Conservation (phyloP, 2,329 filamentous ascomycete genomes). For the Biscogniauxia marginata region DNA sequence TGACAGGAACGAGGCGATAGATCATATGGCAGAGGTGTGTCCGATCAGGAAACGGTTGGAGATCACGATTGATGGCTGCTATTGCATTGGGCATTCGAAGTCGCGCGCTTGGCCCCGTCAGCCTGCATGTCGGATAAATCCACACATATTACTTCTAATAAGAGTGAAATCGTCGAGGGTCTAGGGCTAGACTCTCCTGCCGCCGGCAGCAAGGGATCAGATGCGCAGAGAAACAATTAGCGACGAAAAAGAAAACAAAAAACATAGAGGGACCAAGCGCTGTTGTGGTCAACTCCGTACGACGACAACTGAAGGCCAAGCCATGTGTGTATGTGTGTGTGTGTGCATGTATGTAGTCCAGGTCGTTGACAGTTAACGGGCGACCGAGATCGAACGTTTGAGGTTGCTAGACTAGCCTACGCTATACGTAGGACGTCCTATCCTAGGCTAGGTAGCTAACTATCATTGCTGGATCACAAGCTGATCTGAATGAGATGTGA, state of each 20-base stretch:
- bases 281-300: neutral
- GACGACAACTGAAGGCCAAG: neutral
- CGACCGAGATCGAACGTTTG: neutral
- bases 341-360: neutral
- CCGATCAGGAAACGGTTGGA: slow-evolving; percentile 1
- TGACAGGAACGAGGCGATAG: neutral
- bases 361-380: neutral
- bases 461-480: neutral
- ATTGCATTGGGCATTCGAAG: slow-evolving; percentile 4
- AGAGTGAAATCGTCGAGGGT: neutral
- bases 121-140: slow-evolving; percentile 24
- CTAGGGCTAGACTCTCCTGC: neutral
- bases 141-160: slow-evolving; percentile 6
- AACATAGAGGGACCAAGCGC: neutral
- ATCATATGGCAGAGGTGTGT: neutral
- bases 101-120: slow-evolving; percentile 12
- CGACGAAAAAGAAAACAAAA: neutral
- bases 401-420: neutral
- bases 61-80: slow-evolving; percentile 4
- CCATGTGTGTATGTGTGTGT: neutral
- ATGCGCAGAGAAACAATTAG: neutral
- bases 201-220: neutral
- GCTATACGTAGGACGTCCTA: neutral
- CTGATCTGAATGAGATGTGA: neutral
- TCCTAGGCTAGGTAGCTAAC: neutral